Base-by-base conservation (phyloP, 805 yeast genomes). In the Zygoascus bituminiphila region DNA sequence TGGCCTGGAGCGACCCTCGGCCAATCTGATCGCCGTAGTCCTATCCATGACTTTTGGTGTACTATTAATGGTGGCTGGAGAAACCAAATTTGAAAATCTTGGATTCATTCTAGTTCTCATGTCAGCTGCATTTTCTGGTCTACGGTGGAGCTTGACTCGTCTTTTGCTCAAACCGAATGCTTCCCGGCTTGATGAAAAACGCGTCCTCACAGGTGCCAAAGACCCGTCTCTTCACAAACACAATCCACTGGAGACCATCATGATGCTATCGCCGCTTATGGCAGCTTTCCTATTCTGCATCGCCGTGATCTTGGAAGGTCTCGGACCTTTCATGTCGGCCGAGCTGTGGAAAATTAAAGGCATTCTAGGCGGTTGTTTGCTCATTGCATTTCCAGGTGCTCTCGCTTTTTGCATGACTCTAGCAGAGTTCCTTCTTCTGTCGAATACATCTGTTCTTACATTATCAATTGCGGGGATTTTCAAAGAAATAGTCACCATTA, bases 91-190 rank as follows among this genome's bases (percentile, higher is more conserved):
- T 49, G 59, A 60, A 24, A 46, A 63, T 25, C 51, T 82, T 1
- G 98, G 98, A 1, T 79, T 88, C 20, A 46, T 79, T 1, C 67
- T 88, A 23, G 97, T 91, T 1, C 67, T 93, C 24, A 67, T 76
- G 1, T 89, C 96, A 3, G 79, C 95, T 1, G 75, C 84, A 62
- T 75, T 88, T 68, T 82, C 93, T 14, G 98, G 98, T 0, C 69
- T 93, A 45, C 76, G 98, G 54, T 93, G 98, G 98, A 91, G 95
- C 1, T 77, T 89, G 52, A 88, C 98, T 1, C 98, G 93, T 61
- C 64, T 93, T 20, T 72, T 91, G 31, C 68, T 93, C 44, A 36
- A 19, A 26, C 42, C 48, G 15, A 46, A 17, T 25, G 37, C 26
- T 41, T 35, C 38, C 20, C 25, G 38, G 2, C 29, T 48, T 12